A percentile compares a stretch with the other conserved stretches of the same genome.
Conservation (phyloP, 306 rosid genomes). For the cucumber (Cucumis sativus) region DNA sequence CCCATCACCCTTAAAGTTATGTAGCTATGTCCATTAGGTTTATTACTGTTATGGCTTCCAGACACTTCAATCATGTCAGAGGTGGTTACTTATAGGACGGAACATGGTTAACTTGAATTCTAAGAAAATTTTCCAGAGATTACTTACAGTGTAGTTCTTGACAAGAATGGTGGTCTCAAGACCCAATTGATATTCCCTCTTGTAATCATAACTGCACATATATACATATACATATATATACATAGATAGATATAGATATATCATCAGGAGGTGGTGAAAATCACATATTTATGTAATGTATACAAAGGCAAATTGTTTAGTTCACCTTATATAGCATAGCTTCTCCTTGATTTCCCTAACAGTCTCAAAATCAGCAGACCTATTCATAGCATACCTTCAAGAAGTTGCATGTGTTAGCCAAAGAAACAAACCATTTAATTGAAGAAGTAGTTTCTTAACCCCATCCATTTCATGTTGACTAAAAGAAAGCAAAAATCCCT, state of each 20-base stretch:
- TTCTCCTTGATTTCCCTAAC: slow-evolving; percentile 98
- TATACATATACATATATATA: not conserved
- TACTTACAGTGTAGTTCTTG: slow-evolving; percentile 82
- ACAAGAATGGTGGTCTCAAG: slow-evolving; percentile 98
- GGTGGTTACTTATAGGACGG: not conserved
- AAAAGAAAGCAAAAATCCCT: slow-evolving; percentile 20
- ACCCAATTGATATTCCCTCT: slow-evolving; percentile 97
- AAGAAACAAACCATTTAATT: slow-evolving; percentile 7
- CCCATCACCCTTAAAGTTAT: not conserved
- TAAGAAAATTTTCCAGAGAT: not conserved
- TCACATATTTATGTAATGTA: slow-evolving; percentile 10
- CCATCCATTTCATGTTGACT: not conserved
- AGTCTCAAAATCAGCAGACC: slow-evolving; percentile 90
- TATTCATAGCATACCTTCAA: slow-evolving; percentile 84
- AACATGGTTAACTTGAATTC: not conserved
- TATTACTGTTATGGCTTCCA: not conserved
- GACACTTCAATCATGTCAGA: not conserved
- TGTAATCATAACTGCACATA: slow-evolving; percentile 80
- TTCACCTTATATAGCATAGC: slow-evolving; percentile 85
- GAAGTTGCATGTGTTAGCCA: slow-evolving; percentile 15
- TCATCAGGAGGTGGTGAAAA: slow-evolving; percentile 6
- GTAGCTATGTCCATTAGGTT: not conserved
- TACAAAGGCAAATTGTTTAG: slow-evolving; percentile 8
- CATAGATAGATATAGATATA: not conserved
- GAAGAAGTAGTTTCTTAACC: not conserved